phyloP scores from a whole-genome alignment of 75 land plant genomes.

The Selaginella tamariscina region DNA sequence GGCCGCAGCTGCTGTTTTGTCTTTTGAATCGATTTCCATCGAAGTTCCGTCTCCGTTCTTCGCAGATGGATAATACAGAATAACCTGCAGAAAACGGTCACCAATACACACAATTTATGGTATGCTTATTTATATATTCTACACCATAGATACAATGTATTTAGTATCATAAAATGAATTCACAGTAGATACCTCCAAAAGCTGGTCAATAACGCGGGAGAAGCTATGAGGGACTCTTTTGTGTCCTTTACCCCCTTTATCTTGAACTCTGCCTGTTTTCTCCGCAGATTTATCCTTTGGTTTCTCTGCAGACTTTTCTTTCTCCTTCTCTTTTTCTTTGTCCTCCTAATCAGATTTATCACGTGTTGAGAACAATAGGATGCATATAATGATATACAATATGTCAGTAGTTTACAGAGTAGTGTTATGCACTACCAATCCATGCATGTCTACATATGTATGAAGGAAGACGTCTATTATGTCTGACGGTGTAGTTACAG shows the following conservation, averaged over 20 bases:
- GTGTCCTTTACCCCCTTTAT: constrained; percentile 26
- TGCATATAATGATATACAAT: too few species aligned
- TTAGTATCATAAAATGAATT: too few species aligned
- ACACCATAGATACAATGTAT: too few species aligned
- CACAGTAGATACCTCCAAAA: too few species aligned
- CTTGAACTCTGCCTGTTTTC: constrained; percentile 15
- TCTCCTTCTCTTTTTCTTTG: not conserved
- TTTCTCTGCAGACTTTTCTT: constrained; percentile 28
- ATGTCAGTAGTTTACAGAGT: too few species aligned
- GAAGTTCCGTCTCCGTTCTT: constrained; percentile 32
- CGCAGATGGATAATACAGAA: constrained; percentile 44
- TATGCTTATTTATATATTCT: too few species aligned
- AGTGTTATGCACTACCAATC: too few species aligned
- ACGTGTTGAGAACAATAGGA: too few species aligned
- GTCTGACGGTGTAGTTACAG: too few species aligned
- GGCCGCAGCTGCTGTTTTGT: constrained; percentile 67
- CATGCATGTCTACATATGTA: too few species aligned
- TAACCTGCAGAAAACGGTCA: constrained; percentile 75
- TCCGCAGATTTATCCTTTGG: constrained; percentile 29
- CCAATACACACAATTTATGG: too few species aligned
- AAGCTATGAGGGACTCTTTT: constrained; percentile 72
- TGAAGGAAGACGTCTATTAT: too few species aligned
- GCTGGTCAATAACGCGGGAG: constrained; percentile 70
- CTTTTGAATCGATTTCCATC: constrained; percentile 87
- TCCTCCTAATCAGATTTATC: constrained; percentile 31